Evolutionary conservation across 805 yeast genomes (phyloP), one percentile per base, ranked within the genome.

Genomic region (Saccharomycopsis fodiens): DNA sequence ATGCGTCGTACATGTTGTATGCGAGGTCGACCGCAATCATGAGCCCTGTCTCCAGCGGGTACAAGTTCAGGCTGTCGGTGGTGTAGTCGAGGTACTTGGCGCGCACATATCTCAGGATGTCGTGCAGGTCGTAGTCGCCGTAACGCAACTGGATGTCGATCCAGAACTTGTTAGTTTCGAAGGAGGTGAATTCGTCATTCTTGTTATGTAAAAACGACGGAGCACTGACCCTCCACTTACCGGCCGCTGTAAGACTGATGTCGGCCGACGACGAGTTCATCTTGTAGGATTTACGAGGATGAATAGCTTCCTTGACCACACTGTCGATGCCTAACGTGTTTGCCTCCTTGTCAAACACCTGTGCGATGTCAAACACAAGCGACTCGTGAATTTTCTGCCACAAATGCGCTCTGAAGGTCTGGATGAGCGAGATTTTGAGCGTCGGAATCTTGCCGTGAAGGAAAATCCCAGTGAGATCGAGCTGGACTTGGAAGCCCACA

Each of bases 331-430:
- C 89, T 27, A 93, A 63, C 2, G 79, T 80, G 55, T 86, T 93
- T 59, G 87, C 66, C 60, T 93, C 95, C 42, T 80, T 79, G 61
- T 93, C 98, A 19, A 93, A 66, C 15, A 88, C 91, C 59, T 89
- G 97, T 57, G 96, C 88, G 25, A 93, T 57, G 68, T 93, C 98
- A 59, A 86, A 85, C 3, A 93, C 96, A 41, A 93, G 70, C 63
- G 94, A 82, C 64, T 93, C 99, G 61, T 93, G 99, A 45, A 93
- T 93, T 63, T 94, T 93, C 61, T 93, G 99, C 99, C 99, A 93
- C 57, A 93, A 74, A 68, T 93, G 99, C 0, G 98, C 97, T 46
- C 99, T 73, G 73, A 93, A 93, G 2, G 93, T 87, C 61, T 93
- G 99, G 60, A 93, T 89, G 52, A 91, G 71, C 1, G 98, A 91